These are phyloP conservation scores for Guillardia theta DNA, from an alignment of 78 protist species.

Conservation along the genomic window DNA sequence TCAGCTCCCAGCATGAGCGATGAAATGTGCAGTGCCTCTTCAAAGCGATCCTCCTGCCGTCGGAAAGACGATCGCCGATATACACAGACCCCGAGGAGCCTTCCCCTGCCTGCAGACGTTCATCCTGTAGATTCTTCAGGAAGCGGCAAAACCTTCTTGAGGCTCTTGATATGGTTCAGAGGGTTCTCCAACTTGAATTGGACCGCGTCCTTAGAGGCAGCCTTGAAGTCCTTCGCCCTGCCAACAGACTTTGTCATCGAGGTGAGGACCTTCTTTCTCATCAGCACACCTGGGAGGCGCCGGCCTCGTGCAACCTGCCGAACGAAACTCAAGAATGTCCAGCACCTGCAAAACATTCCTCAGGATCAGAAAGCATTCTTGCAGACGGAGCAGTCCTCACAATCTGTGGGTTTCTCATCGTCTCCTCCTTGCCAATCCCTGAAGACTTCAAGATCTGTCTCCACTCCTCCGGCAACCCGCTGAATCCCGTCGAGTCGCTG, in stretches of 20 bases:
- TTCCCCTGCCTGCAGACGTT: neutral
- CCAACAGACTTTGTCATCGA: too few relatives aligned
- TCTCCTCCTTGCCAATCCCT: conserved; percentile 10
- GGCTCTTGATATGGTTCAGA: neutral
- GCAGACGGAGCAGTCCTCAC: too few relatives aligned
- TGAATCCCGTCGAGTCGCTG: neutral
- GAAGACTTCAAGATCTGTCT: neutral
- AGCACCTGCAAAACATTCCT: too few relatives aligned
- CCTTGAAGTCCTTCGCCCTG: neutral
- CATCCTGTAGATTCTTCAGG: neutral
- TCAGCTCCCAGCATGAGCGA: neutral
- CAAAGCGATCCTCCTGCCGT: neutral
- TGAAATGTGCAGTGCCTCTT: neutral
- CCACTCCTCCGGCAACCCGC: conserved; percentile 1
- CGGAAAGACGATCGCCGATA: neutral
- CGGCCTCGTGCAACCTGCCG: neutral
- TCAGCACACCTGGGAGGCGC: neutral
- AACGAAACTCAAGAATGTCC: neutral
- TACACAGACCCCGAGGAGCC: conserved; percentile 36
- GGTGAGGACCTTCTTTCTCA: too few relatives aligned
- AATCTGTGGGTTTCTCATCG: neutral
- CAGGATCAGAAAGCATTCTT: too few relatives aligned
- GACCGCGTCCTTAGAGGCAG: neutral
- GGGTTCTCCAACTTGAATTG: conserved; percentile 12
- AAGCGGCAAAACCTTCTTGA: neutral